phyloP scores from a whole-genome alignment of 2,329 filamentous ascomycete genomes.

The Xylaria sp. region DNA sequence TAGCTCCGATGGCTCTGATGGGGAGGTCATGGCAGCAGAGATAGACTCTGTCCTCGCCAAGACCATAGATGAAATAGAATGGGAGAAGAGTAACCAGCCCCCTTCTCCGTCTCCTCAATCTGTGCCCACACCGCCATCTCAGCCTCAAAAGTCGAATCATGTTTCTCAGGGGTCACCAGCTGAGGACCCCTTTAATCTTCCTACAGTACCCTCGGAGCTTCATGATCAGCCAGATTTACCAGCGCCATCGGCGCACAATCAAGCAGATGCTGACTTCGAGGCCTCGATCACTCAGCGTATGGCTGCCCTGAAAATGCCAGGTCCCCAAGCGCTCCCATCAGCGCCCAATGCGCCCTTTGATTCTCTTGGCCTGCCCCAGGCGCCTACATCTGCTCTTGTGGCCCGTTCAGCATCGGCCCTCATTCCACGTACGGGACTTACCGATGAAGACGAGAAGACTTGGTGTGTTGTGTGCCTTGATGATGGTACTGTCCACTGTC shows the following conservation, averaged over 20 bases:
- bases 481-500: slow-evolving; percentile 66
- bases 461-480: slow-evolving; percentile 84
- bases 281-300: slow-evolving; percentile 48
- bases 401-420: slow-evolving; percentile 38
- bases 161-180: background rate
- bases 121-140: background rate
- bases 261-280: slow-evolving; percentile 35
- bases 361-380: slow-evolving; percentile 43
- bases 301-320: slow-evolving; percentile 42
- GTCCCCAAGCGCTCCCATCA: slow-evolving; percentile 24
- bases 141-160: slow-evolving; percentile 2
- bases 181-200: slow-evolving; percentile 36
- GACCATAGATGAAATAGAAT: slow-evolving; percentile 42
- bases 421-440: slow-evolving; percentile 41
- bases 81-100: slow-evolving; percentile 27
- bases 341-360: slow-evolving; percentile 30
- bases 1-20: slow-evolving; percentile 41
- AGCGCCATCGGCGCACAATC: slow-evolving; percentile 8
- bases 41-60: slow-evolving; percentile 42
- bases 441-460: slow-evolving; percentile 65
- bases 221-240: slow-evolving; percentile 31
- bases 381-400: slow-evolving; percentile 45
- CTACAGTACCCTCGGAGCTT: slow-evolving; percentile 42
- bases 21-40: slow-evolving; percentile 43
- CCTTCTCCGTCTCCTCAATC: slow-evolving; percentile 13